Percentiles rank a stretch among this genome's conserved stretches.
Evolutionary conservation across 208 protist genomes (phyloP).

Genomic region (Leishmania guyanensis): DNA sequence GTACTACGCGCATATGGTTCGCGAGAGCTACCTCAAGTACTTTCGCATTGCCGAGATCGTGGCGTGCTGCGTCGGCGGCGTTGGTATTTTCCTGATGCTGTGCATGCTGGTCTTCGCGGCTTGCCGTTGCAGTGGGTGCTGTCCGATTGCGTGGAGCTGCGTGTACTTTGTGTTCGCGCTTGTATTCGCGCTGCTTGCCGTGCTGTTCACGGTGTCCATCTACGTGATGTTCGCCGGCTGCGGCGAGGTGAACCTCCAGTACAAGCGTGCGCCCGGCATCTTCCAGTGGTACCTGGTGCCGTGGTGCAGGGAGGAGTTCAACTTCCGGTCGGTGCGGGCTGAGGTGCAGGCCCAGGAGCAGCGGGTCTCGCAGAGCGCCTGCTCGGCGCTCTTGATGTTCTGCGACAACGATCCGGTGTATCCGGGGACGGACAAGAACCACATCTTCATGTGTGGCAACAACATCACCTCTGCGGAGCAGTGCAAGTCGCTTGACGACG

Average conservation of each 20-base stretch:
- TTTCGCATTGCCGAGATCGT: constrained; percentile 55
- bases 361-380: constrained; percentile 31
- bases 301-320: constrained; percentile 54
- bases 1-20: constrained; percentile 31
- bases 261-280: constrained; percentile 65
- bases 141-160: constrained; percentile 38
- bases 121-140: constrained; percentile 51
- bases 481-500: constrained; percentile 49
- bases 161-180: constrained; percentile 72
- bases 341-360: constrained; percentile 33
- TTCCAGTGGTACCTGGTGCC: constrained; percentile 84
- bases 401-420: constrained; percentile 40
- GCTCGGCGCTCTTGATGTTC: constrained; percentile 53
- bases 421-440: constrained; percentile 1
- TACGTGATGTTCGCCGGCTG: constrained; percentile 47
- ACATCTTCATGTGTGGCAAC: constrained; percentile 58
- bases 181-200: constrained; percentile 53
- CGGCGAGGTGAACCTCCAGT: constrained; percentile 68
- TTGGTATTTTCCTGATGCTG: constrained; percentile 62
- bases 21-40: constrained; percentile 69
- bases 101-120: constrained; percentile 58
- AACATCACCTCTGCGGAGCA: constrained; percentile 13
- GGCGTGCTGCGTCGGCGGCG: constrained; percentile 46
- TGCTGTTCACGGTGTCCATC: constrained; percentile 61
- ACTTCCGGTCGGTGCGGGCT: constrained; percentile 37